A percentile compares a stretch with the other conserved stretches of the same genome.
These are phyloP conservation scores for Phellinidium pouzarii DNA, from an alignment of 1,284 basidiomycete species.

Conservation along the genomic window DNA sequence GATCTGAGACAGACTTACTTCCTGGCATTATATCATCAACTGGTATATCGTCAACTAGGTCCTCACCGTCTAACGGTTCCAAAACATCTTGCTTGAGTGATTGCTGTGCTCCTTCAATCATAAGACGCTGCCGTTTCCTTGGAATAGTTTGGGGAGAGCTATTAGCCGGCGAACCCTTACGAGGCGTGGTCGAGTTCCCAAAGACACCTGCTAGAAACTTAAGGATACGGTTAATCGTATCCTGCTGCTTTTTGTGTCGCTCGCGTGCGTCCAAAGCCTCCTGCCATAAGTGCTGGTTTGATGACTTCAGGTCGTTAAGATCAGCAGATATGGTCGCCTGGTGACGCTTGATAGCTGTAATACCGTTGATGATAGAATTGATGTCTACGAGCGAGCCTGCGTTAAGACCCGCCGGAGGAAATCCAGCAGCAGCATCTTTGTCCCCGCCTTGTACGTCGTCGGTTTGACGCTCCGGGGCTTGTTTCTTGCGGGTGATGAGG, in stretches of 20 bases:
- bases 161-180: constrained; percentile 22
- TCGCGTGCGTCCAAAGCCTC: constrained; percentile 77
- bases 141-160: constrained; percentile 41
- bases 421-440: constrained; percentile 13
- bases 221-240: constrained; percentile 59
- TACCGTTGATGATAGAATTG: constrained; percentile 72
- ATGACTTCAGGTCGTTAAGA: constrained; percentile 80
- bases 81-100: constrained; percentile 32
- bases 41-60: constrained; percentile 21
- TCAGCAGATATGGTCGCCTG: constrained; percentile 87
- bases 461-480: constrained; percentile 30
- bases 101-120: constrained; percentile 54
- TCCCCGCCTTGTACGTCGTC: constrained; percentile 26
- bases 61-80: constrained; percentile 35
- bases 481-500: constrained; percentile 79
- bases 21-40: constrained; percentile 18
- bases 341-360: constrained; percentile 85
- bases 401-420: constrained; percentile 24
- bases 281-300: constrained; percentile 89
- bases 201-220: constrained; percentile 56
- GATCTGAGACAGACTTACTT: constrained; percentile 5
- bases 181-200: constrained; percentile 28
- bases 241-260: constrained; percentile 49
- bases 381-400: constrained; percentile 62
- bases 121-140: constrained; percentile 46